These are phyloP conservation scores for Dictyostelium brefeldianum DNA, from an alignment of 78 protist genomes.

Conservation along the genomic window DNA sequence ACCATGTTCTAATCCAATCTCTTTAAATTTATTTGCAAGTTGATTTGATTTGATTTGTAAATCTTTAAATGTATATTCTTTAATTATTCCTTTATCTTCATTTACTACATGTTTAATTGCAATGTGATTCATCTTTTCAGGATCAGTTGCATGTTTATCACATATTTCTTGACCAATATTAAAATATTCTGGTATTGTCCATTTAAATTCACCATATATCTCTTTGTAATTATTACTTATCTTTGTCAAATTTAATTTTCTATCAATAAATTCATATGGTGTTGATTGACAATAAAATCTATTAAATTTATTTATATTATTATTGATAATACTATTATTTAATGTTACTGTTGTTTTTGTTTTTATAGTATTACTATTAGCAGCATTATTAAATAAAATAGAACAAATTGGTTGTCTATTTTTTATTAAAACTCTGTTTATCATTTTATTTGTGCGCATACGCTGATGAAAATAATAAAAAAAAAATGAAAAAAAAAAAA, in stretches of 20 bases:
- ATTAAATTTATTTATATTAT: no score
- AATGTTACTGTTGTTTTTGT: no score
- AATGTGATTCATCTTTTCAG: neutral
- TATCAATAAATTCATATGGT: constrained; percentile 19
- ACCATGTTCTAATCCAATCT: neutral
- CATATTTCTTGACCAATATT: constrained; percentile 57
- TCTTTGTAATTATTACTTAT: neutral
- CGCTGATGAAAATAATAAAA: no score
- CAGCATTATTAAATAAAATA: no score
- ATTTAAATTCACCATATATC: neutral
- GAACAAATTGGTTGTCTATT: no score
- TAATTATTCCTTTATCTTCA: neutral
- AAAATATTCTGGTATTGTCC: constrained; percentile 63
- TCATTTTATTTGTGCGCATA: no score
- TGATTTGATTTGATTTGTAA: constrained; percentile 41
- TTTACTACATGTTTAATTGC: constrained; percentile 29
- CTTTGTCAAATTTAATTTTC: neutral
- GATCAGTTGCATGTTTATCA: constrained; percentile 29
- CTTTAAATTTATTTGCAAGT: constrained; percentile 26
- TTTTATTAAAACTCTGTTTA: no score
- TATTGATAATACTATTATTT: no score
- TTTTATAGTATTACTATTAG: no score
- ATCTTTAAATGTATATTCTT: constrained; percentile 35
- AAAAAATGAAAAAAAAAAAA: no score
- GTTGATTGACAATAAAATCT: no score